These are phyloP conservation scores for Jacaranda mimosifolia DNA, from an alignment of 257 asterid genomes.

Conservation along the genomic window DNA sequence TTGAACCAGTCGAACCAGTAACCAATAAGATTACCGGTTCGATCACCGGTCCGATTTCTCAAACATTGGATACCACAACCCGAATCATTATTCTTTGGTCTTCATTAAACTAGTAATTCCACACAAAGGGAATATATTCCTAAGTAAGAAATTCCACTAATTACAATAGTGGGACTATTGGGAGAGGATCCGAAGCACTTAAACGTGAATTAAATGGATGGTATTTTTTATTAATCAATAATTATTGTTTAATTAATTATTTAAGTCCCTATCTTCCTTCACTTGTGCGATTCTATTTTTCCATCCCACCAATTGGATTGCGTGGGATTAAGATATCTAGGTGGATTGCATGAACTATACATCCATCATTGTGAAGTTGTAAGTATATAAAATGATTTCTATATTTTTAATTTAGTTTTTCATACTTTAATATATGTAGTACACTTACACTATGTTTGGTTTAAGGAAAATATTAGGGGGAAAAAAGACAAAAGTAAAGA, in stretches of 20 bases:
- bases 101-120: conserved; percentile 15
- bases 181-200: conserved; percentile 25
- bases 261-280: conserved; percentile 1
- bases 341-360: conserved; percentile 10
- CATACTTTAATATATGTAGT: not conserved
- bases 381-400: not conserved
- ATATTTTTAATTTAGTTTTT: not conserved
- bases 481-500: too few species aligned
- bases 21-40: too few species aligned
- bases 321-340: not conserved
- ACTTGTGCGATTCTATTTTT: not conserved
- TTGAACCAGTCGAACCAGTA: too few species aligned
- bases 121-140: conserved; percentile 52
- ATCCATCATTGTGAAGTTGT: not conserved
- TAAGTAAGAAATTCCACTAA: not conserved
- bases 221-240: not conserved
- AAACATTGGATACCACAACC: conserved; percentile 15
- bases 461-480: too few species aligned
- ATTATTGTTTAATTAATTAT: not conserved
- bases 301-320: not conserved
- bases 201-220: conserved; percentile 34
- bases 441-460: too few species aligned
- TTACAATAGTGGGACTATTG: conserved; percentile 21
- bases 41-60: too few species aligned
- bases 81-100: conserved; percentile 36